Evolutionary conservation across 2,329 filamentous ascomycete species (phyloP).

Genomic region (Hymenoscyphus linearis): DNA sequence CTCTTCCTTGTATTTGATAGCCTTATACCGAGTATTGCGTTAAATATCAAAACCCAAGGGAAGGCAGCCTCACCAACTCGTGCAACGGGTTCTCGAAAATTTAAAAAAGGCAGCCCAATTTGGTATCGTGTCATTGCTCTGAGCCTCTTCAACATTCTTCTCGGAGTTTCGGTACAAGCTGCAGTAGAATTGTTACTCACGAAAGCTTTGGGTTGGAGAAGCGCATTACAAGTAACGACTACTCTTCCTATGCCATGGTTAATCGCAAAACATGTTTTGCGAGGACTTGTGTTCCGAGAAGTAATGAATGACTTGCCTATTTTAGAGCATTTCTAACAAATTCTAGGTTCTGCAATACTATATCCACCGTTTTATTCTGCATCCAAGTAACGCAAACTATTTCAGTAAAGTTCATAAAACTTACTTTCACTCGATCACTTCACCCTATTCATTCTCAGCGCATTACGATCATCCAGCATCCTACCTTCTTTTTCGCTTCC

Average conservation of each 20-base stretch:
- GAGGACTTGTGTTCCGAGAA: slow-evolving; percentile 52
- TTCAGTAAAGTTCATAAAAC: slow-evolving; percentile 39
- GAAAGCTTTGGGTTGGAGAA: slow-evolving; percentile 45
- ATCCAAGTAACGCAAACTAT: slow-evolving; percentile 38
- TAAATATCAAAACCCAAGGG: slow-evolving; percentile 64
- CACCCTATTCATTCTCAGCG: slow-evolving; percentile 57
- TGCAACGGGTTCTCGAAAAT: slow-evolving; percentile 31
- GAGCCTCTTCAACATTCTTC: slow-evolving; percentile 48
- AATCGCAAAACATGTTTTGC: slow-evolving; percentile 48
- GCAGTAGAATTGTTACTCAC: slow-evolving; percentile 50
- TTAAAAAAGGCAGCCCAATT: slow-evolving; percentile 33
- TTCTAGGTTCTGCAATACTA: slow-evolving; percentile 61
- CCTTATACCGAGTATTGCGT: slow-evolving; percentile 61
- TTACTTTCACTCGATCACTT: slow-evolving; percentile 47
- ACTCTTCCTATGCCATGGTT: slow-evolving; percentile 57
- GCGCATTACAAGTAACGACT: slow-evolving; percentile 53
- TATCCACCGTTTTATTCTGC: slow-evolving; percentile 67
- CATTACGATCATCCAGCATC: slow-evolving; percentile 65
- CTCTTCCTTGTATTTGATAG: slow-evolving; percentile 70
- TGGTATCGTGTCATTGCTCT: slow-evolving; percentile 47
- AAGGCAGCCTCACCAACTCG: slow-evolving; percentile 44
- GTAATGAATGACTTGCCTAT: slow-evolving; percentile 32
- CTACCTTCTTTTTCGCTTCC: slow-evolving; percentile 56
- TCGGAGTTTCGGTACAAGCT: slow-evolving; percentile 50
- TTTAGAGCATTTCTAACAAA: slow-evolving; percentile 7